Conservation (phyloP, 2,329 filamentous ascomycete genomes). For the Alternaria brassicicola region DNA sequence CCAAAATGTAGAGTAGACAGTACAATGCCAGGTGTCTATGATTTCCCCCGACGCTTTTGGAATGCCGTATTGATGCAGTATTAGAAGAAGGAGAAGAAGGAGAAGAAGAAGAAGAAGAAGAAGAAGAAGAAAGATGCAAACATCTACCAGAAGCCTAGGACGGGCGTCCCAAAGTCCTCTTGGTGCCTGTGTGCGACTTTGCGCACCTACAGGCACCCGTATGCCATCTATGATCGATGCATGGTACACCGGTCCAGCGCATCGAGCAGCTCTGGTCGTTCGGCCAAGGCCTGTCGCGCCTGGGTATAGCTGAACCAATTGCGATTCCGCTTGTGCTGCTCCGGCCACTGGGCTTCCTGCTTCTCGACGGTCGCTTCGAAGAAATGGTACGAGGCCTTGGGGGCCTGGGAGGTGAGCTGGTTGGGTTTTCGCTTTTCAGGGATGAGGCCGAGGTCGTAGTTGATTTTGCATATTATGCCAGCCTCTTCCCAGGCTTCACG, state of each 20-base stretch:
- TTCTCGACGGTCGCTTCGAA: conserved; percentile 87
- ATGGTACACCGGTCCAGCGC: conserved; percentile 80
- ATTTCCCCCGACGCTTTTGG: conserved; percentile 37
- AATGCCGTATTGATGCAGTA: conserved; percentile 38
- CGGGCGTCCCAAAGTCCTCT: not conserved
- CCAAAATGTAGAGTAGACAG: conserved; percentile 26
- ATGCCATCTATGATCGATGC: conserved; percentile 41
- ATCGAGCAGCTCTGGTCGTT: conserved; percentile 84
- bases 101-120: conserved; percentile 27
- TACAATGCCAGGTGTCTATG: conserved; percentile 27
- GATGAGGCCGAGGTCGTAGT: conserved; percentile 85
- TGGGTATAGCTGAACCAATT: conserved; percentile 87
- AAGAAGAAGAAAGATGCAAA: conserved; percentile 9
- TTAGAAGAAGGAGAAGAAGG: conserved; percentile 28
- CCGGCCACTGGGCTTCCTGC: conserved; percentile 89
- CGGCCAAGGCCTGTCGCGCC: conserved; percentile 76
- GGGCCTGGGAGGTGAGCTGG: conserved; percentile 63
- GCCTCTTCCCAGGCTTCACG: conserved; percentile 98
- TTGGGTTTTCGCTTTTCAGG: conserved; percentile 72
- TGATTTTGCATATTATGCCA: conserved; percentile 84
- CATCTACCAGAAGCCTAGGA: not conserved
- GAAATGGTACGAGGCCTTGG: conserved; percentile 80
- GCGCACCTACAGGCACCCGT: conserved; percentile 17
- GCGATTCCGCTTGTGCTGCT: conserved; percentile 87
- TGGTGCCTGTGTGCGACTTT: conserved; percentile 16